Evolutionary conservation across 805 yeast genomes (phyloP), one percentile per base, ranked within the genome.

Genomic region (Zygoascus biomembranicola): DNA sequence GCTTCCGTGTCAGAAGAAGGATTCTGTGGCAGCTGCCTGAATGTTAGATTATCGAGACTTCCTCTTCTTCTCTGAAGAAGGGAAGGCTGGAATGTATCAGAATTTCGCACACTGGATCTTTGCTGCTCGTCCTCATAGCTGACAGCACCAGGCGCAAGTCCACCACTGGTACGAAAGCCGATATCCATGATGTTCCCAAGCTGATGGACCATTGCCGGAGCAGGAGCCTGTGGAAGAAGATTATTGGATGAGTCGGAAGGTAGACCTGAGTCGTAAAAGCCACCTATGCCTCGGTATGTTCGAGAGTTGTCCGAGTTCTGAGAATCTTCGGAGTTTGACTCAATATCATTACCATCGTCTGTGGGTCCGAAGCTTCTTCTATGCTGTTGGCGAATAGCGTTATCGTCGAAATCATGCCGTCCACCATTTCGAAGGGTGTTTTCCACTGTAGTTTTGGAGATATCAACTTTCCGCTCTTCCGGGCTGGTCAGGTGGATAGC

Each of bases 61-160:
- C 42, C 49, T 14, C 26, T 37, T 14, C 49, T n/a, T 31, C 49
- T 14, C 18, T 46, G 41, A 5, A 46, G 42, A 8, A 46, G 41
- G 18, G 23, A 26, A 11, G 32, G 49, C 49, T 32, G 26, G 28
- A 31, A 18, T 5, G 11, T 5, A 5, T 47, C 23, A 3, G 16
- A 19, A 2, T 18, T 14, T 14, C n/a, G 32, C 9, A 5, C 5
- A 11, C 18, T 14, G 23, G 19, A 10, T 9, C 28, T 9, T n/a
- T 31, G 2, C 23, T 46, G 39, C 32, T 53, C 51, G 16, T 45
- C 51, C 19, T 47, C 62, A 5, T 39, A 52, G 14, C 43, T 48
- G 2, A 51, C 52, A 1, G 66, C 68, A 0, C 71, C 70, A 0
- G 71, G 70, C 0, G 70, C 70, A 28, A 67, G 48, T 0, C 72